phyloP scores from a whole-genome alignment of 352 stramenopile genomes.

The Globisporangium heterothallicum region DNA sequence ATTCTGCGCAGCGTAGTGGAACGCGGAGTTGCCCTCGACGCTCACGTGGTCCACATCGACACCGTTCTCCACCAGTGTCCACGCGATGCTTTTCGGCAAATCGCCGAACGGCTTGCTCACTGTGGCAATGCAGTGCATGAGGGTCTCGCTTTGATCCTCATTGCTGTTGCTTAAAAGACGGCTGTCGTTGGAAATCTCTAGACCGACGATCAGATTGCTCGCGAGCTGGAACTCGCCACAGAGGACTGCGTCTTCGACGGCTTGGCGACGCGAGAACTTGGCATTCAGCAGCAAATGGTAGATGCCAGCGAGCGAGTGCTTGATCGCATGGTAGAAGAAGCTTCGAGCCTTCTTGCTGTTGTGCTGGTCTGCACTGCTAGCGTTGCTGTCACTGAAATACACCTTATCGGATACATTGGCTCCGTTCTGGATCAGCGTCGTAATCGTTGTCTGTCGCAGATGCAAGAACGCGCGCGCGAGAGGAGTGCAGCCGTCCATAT shows the following conservation, averaged over 20 bases:
- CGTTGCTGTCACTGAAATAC: conserved; percentile 17
- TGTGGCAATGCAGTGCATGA: conserved; percentile 60
- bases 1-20: conserved; percentile 54
- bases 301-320: conserved; percentile 59
- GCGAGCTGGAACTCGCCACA: conserved; percentile 71
- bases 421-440: conserved; percentile 63
- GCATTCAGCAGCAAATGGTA: conserved; percentile 73
- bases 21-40: conserved; percentile 30
- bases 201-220: conserved; percentile 54
- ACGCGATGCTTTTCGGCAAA: conserved; percentile 53
- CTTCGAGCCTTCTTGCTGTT: conserved; percentile 29
- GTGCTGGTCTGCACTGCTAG: conserved; percentile 2
- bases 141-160: conserved; percentile 32
- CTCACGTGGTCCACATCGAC: conserved; percentile 25
- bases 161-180: conserved; percentile 38
- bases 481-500: conserved; percentile 46
- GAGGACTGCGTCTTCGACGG: conserved; percentile 61
- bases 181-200: conserved; percentile 40
- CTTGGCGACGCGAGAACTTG: conserved; percentile 69
- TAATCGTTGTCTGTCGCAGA: conserved; percentile 66
- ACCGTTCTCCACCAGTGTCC: conserved; percentile 55
- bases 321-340: conserved; percentile 78
- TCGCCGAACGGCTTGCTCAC: conserved; percentile 50
- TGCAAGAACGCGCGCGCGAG: conserved; percentile 51
- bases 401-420: conserved; percentile 50